These are phyloP conservation scores for Fusarium pseudoanthophilum DNA, from an alignment of 2,329 filamentous ascomycete species.

Conservation along the genomic window DNA sequence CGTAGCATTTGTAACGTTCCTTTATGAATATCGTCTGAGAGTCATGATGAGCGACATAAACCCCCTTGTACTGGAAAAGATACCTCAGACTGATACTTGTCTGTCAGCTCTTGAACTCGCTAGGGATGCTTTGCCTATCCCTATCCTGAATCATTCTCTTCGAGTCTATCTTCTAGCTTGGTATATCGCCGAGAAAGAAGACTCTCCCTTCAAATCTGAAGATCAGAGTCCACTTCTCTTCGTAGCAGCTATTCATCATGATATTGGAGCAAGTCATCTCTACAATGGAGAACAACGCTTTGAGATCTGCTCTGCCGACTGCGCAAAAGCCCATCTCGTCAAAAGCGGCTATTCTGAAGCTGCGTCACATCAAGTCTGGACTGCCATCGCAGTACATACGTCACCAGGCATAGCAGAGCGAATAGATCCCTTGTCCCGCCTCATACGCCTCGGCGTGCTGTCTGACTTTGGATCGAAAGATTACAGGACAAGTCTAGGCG, in stretches of 20 bases:
- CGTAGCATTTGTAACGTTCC: neutral
- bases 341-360: slow-evolving; percentile 39
- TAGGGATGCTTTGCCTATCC: slow-evolving; percentile 28
- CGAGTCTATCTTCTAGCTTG: slow-evolving; percentile 44
- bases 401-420: slow-evolving; percentile 52
- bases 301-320: slow-evolving; percentile 49
- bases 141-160: slow-evolving; percentile 48
- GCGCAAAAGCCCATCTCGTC: slow-evolving; percentile 45
- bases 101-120: slow-evolving; percentile 31
- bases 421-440: slow-evolving; percentile 47
- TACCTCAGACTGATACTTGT: slow-evolving; percentile 33
- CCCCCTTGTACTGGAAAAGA: neutral
- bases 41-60: neutral
- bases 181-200: slow-evolving; percentile 38
- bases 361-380: slow-evolving; percentile 48
- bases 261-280: slow-evolving; percentile 47
- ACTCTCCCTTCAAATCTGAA: slow-evolving; percentile 9
- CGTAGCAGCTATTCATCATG: slow-evolving; percentile 50
- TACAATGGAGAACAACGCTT: slow-evolving; percentile 50
- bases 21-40: neutral
- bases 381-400: slow-evolving; percentile 50
- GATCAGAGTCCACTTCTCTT: slow-evolving; percentile 44
- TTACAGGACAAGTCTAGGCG: slow-evolving; percentile 12
- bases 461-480: slow-evolving; percentile 46
- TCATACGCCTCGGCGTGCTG: slow-evolving; percentile 47